Conservation (phyloP, 257 asterid genomes). For the Solanum okadae region DNA sequence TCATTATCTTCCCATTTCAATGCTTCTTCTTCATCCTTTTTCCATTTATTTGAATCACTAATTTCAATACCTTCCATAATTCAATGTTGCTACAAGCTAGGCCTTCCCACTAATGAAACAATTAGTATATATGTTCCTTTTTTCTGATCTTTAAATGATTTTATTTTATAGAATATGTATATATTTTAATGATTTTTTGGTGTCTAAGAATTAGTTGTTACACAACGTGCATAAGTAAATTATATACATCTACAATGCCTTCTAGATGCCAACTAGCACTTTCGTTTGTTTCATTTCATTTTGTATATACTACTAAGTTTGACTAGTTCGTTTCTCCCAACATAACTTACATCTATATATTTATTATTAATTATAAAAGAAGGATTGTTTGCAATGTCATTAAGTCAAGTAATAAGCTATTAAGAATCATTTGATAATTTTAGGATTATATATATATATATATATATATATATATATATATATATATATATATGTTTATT, state of each 20-base stretch:
- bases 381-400: too few relatives aligned
- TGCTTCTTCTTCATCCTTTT: not conserved
- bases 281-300: not conserved
- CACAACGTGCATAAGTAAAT: not conserved
- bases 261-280: not conserved
- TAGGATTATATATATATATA: not conserved
- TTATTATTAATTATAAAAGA: not conserved
- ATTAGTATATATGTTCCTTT: not conserved
- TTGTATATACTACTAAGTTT: not conserved
- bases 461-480: not conserved
- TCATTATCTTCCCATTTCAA: not conserved
- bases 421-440: not conserved
- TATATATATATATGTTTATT: not conserved
- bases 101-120: not conserved
- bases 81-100: not conserved
- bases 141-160: not conserved
- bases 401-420: not conserved
- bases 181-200: not conserved
- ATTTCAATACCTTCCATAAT: not conserved
- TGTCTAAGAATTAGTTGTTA: not conserved
- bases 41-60: not conserved
- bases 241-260: not conserved
- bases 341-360: not conserved
- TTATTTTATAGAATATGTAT: not conserved
- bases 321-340: not conserved